Evolutionary conservation across 129 eudicot species (phyloP).

Genomic region (Kitagawia praeruptora): DNA sequence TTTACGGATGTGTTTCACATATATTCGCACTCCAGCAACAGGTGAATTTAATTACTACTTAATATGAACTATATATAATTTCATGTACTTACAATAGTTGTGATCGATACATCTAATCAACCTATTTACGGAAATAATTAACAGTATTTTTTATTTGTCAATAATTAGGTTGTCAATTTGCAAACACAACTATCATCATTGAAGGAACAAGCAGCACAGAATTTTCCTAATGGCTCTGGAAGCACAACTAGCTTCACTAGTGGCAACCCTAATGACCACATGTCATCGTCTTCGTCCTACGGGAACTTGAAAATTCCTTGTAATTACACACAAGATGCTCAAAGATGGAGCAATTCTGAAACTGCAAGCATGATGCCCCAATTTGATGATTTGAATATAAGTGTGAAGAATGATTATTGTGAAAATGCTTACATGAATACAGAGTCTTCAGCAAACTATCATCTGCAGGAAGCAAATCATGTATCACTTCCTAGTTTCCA

Average conservation of each 20-base stretch:
- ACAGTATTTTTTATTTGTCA: neutral
- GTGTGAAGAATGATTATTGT: constrained; percentile 2
- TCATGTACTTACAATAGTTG: neutral
- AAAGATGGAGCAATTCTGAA: constrained; percentile 56
- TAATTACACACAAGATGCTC: constrained; percentile 51
- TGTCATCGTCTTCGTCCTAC: constrained; percentile 14
- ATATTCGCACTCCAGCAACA: constrained; percentile 63
- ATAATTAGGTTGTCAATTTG: constrained; percentile 66
- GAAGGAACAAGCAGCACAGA: constrained; percentile 66
- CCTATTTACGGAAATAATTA: neutral
- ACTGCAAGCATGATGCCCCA: constrained; percentile 44
- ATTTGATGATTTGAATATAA: constrained; percentile 26
- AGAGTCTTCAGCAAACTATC: constrained; percentile 26
- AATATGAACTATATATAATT: neutral
- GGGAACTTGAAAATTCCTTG: constrained; percentile 26
- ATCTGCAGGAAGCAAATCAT: constrained; percentile 38
- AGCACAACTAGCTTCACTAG: constrained; percentile 11
- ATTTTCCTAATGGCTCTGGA: constrained; percentile 25
- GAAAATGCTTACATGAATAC: constrained; percentile 29
- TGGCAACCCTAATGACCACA: constrained; percentile 38
- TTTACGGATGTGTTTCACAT: constrained; percentile 58
- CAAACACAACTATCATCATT: constrained; percentile 79
- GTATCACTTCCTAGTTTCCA: constrained; percentile 53
- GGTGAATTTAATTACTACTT: constrained; percentile 15
- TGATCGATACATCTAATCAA: neutral